phyloP scores from a whole-genome alignment of 345 rosid species.

The Alliaria petiolata region DNA sequence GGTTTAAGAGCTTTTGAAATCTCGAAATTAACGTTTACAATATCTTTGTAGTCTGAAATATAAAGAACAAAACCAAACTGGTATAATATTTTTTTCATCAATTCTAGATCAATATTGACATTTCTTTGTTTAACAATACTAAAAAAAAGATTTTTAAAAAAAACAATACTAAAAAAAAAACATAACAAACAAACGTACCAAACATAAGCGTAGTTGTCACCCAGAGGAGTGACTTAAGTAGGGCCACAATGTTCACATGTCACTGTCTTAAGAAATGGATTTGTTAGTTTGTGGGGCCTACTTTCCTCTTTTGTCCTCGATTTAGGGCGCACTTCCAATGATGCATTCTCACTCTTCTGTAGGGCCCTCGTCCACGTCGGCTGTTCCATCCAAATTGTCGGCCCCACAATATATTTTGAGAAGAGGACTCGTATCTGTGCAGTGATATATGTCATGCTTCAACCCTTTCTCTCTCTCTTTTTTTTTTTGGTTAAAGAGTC shows the following conservation, averaged over 20 bases:
- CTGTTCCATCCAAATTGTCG: slow-evolving; percentile 7
- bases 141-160: background rate
- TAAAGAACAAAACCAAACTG: background rate
- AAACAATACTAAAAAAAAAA: background rate
- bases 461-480: too few species aligned
- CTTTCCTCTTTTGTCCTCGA: slow-evolving; percentile 13
- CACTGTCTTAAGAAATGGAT: slow-evolving; percentile 17
- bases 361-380: slow-evolving; percentile 14
- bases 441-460: too few species aligned
- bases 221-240: slow-evolving; percentile 28
- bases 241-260: slow-evolving; percentile 32
- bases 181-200: slow-evolving; percentile 4
- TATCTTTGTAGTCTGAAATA: background rate
- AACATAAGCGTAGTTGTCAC: slow-evolving; percentile 26
- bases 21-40: background rate
- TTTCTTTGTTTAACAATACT: too few species aligned
- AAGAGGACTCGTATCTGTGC: too few species aligned
- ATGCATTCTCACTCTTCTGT: slow-evolving; percentile 18
- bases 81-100: background rate
- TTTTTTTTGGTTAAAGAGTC: too few species aligned
- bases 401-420: background rate
- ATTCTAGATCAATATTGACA: too few species aligned
- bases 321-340: slow-evolving; percentile 25
- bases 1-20: background rate
- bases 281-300: slow-evolving; percentile 6